These are phyloP conservation scores for Dendrocalamus latiflorus DNA, from an alignment of 202 grass and related monocot species.

Conservation along the genomic window DNA sequence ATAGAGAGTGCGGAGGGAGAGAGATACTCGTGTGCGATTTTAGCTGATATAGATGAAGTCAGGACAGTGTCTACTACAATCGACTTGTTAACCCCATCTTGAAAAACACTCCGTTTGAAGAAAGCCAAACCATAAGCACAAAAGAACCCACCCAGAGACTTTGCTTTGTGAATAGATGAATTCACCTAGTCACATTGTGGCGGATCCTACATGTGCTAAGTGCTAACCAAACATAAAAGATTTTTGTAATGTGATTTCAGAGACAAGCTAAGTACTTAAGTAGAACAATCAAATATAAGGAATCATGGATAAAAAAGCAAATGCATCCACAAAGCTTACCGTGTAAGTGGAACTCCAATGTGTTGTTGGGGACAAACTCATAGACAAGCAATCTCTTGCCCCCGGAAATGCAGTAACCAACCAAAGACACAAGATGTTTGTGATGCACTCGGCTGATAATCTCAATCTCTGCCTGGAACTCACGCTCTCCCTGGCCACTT, in stretches of 20 bases:
- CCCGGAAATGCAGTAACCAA: conserved; percentile 90
- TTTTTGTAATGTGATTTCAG: neutral
- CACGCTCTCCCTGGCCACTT: conserved; percentile 70
- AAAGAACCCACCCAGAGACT: too few species aligned
- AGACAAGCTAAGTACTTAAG: conserved; percentile 11
- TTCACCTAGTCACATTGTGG: neutral
- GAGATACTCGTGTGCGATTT: too few species aligned
- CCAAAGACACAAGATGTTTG: conserved; percentile 81
- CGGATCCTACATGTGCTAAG: neutral
- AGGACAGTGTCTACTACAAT: too few species aligned
- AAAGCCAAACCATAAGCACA: too few species aligned
- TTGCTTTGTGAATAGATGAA: neutral
- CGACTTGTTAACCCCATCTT: too few species aligned
- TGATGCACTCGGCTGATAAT: conserved; percentile 95
- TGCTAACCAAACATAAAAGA: neutral
- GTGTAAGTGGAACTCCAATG: conserved; percentile 84
- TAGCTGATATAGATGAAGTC: too few species aligned
- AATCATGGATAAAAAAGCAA: neutral
- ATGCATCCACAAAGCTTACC: conserved; percentile 40
- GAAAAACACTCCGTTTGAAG: too few species aligned
- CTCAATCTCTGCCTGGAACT: conserved; percentile 83
- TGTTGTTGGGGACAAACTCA: conserved; percentile 87
- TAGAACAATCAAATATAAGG: neutral
- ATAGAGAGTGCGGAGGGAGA: too few species aligned
- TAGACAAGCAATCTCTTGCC: too few species aligned